Evolutionary conservation across 306 rosid species (phyloP), one percentile per base, ranked within the genome.

Genomic region (Fragaria vesca): DNA sequence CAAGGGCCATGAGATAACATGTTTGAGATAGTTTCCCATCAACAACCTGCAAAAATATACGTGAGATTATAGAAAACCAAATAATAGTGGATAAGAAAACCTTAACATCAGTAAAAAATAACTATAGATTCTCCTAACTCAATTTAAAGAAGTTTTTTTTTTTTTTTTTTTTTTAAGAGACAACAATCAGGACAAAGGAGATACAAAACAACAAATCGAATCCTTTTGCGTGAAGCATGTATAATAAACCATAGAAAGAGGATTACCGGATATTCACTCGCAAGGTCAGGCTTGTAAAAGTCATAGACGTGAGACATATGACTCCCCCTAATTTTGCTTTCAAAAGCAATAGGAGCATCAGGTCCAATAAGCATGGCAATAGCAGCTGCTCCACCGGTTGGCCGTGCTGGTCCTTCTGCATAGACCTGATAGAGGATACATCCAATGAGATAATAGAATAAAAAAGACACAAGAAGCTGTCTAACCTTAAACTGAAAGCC

Each of bases 311-410:
- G 99, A 72, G 97, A 75, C 99, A 95, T 95, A 70, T 95, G 91
- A 71, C 97, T 93, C 74, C 88, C 99, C 83, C 99, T 93, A 82
- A 91, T 71, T 88, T 88, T 95, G 96, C 99, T 95, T 80, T 95
- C 99, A 81, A 95, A 91, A 82, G 90, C 82, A 78, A 95, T 86
- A 63, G 99, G 93, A 66, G 99, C 97, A 86, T 95, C 96, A 75
- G 94, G 97, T 78, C 99, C 99, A 63, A 95, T 83, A 76, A 95
- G 90, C 83, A 93, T 51, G 73, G 99, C 99, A 85, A 95, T 93
- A 69, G 99, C 97, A 78, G 97, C 99, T 61, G 99, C 99, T 87
- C 99, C 99, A 55, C 99, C 97, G 16, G 99, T 95, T 52, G 99
- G 99, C 66, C 99, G 89, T 73, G 99, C 99, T 16, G 99, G 99